phyloP scores from a whole-genome alignment of 148 eudicot species.

The Arctostaphylos glauca region DNA sequence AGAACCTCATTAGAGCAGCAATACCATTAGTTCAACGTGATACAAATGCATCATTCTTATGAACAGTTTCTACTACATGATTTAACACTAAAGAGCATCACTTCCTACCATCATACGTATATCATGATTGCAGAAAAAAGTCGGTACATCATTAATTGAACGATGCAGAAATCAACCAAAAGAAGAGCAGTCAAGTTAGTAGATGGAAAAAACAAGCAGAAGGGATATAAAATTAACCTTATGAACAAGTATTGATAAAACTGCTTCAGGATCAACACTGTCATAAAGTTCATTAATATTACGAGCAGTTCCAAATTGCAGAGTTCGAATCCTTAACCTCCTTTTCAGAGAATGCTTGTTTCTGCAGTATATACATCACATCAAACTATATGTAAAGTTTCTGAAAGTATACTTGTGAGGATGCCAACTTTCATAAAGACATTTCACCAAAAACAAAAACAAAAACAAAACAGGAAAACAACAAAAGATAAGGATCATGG shows the following conservation, averaged over 20 bases:
- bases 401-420: background rate
- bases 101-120: background rate
- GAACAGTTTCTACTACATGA: background rate
- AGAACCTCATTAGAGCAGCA: slow-evolving; percentile 3
- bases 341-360: slow-evolving; percentile 65
- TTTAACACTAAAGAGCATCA: background rate
- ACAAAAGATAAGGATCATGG: background rate
- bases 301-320: slow-evolving; percentile 75
- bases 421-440: background rate
- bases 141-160: background rate
- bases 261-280: slow-evolving; percentile 91
- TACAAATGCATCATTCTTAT: background rate
- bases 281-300: slow-evolving; percentile 93
- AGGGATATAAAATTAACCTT: slow-evolving; percentile 49
- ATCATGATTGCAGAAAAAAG: background rate
- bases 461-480: background rate
- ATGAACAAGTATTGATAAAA: slow-evolving; percentile 88
- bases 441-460: background rate
- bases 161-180: background rate
- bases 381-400: slow-evolving; percentile 3
- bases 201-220: background rate
- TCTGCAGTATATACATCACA: slow-evolving; percentile 46
- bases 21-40: background rate
- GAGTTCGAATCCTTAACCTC: slow-evolving; percentile 81
- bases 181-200: slow-evolving; percentile 8